Evolutionary conservation across 371 early-diverging fungal species (phyloP), one percentile per base, ranked within the genome.

Genomic region (Lichtheimia corymbifera): DNA sequence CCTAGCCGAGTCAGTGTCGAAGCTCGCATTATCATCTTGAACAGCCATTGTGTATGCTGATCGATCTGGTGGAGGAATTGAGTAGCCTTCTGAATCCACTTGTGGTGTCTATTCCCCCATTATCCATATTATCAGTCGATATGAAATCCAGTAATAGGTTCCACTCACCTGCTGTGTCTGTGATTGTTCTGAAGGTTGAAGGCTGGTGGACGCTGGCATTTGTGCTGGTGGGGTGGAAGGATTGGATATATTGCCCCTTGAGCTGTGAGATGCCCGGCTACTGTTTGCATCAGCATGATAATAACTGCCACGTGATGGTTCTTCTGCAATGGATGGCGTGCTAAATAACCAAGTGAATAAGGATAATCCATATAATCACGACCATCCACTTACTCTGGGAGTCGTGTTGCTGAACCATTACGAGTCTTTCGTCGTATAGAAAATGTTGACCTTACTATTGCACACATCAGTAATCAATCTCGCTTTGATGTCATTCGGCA

Each of bases 61-160:
- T 30, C 68, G 70, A 55, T 75, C 74, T 0, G 74, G 68, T 5
- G 76, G 76, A 28, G 81, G 81, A 22, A 77, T 67, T 7, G 77
- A 62, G 47, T 71, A 80, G 14, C 81, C 81, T 42, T 80, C 76
- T 5, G 70, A 63, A 62, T 80, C 81, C 1, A 80, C 66, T 2
- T 65, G n/a, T 13, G 64, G 62, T 50, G 65, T 44, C 70, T 66
- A 42, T 17, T 5, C 12, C 47, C 4, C 18, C 14, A 47, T 47
- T 17, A 22, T 47, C 7, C 35, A 35, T 35, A 11, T 35, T 11
- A 35, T 35, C 11, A 35, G 35, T 35, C 35, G 11, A 35, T 28
- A 28, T 28, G 4, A 28, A 5, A 2, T 28, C 28, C 28, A 28
- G 0, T 28, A 7, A 28, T 28, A 7, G 4, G 1, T 28, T 28